A percentile compares a stretch with the other conserved stretches of the same genome.
phyloP scores from a whole-genome alignment of 2,329 filamentous ascomycete species.

The Pestalotiopsis sp. region DNA sequence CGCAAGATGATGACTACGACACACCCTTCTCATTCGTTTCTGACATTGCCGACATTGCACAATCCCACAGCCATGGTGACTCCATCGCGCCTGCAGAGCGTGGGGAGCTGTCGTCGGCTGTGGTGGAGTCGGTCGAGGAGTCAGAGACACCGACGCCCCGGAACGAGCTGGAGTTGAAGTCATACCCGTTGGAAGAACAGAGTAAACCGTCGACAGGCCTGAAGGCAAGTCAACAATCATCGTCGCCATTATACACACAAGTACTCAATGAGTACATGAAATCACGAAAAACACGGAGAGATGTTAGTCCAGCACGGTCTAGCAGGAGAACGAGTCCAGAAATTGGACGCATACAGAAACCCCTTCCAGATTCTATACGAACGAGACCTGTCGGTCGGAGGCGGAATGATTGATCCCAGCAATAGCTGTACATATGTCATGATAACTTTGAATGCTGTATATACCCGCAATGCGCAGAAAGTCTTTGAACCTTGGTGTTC shows the following conservation, averaged over 20 bases:
- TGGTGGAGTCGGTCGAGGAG: slow-evolving; percentile 42
- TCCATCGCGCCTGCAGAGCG: slow-evolving; percentile 21
- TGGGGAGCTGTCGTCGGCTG: slow-evolving; percentile 26
- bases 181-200: slow-evolving; percentile 25
- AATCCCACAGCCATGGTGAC: slow-evolving; percentile 10
- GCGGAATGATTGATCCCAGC: slow-evolving; percentile 36
- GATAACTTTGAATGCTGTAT: slow-evolving; percentile 24
- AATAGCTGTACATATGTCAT: slow-evolving; percentile 36
- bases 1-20: slow-evolving; percentile 47
- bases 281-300: slow-evolving; percentile 32
- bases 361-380: slow-evolving; percentile 41
- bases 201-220: not conserved
- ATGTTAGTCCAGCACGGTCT: slow-evolving; percentile 34
- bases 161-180: slow-evolving; percentile 35
- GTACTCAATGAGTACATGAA: slow-evolving; percentile 25
- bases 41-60: slow-evolving; percentile 41
- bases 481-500: not conserved
- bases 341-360: slow-evolving; percentile 51
- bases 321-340: slow-evolving; percentile 49
- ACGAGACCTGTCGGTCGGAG: slow-evolving; percentile 44
- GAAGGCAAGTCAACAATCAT: slow-evolving; percentile 34
- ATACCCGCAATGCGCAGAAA: slow-evolving; percentile 19
- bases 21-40: slow-evolving; percentile 47
- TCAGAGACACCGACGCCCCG: slow-evolving; percentile 48
- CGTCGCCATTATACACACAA: slow-evolving; percentile 29